phyloP scores from a whole-genome alignment of 148 eudicot species.

The Cornus controversa region DNA sequence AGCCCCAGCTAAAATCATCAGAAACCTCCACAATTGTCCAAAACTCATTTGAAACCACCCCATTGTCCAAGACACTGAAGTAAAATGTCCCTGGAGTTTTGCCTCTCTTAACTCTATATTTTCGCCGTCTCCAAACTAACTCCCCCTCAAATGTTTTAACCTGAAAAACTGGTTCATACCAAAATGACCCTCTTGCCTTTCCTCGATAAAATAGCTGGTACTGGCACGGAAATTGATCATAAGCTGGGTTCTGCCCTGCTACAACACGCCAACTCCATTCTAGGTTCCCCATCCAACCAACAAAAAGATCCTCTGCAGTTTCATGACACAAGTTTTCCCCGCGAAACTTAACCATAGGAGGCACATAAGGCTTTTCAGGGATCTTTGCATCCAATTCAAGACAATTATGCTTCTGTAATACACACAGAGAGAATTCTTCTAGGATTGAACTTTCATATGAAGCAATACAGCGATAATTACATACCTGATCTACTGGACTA shows the following conservation, averaged over 20 bases:
- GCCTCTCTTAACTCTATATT: constrained; percentile 80
- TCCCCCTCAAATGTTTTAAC: constrained; percentile 78
- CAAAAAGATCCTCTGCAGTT: constrained; percentile 86
- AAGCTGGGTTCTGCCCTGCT: constrained; percentile 95
- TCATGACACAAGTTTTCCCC: constrained; percentile 59
- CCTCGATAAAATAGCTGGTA: constrained; percentile 93
- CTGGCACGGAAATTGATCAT: constrained; percentile 95
- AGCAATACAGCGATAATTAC: constrained; percentile 88
- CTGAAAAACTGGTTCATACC: constrained; percentile 97
- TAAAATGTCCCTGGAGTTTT: constrained; percentile 64
- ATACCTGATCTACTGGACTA: constrained; percentile 97
- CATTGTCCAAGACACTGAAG: constrained; percentile 94
- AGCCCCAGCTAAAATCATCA: constrained; percentile 92
- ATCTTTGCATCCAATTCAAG: constrained; percentile 74
- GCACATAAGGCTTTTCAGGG: constrained; percentile 70
- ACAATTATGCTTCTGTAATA: constrained; percentile 88
- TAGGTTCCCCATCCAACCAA: constrained; percentile 83
- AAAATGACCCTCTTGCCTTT: constrained; percentile 87
- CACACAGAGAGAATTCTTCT: constrained; percentile 92
- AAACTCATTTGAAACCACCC: constrained; percentile 89
- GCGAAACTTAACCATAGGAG: constrained; percentile 62
- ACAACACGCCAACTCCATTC: constrained; percentile 99
- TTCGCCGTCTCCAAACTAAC: constrained; percentile 85
- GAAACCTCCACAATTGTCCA: constrained; percentile 94
- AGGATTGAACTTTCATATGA: constrained; percentile 80